phyloP scores from a whole-genome alignment of 2,329 filamentous ascomycete species.

The Pestalotiopsis sp. region DNA sequence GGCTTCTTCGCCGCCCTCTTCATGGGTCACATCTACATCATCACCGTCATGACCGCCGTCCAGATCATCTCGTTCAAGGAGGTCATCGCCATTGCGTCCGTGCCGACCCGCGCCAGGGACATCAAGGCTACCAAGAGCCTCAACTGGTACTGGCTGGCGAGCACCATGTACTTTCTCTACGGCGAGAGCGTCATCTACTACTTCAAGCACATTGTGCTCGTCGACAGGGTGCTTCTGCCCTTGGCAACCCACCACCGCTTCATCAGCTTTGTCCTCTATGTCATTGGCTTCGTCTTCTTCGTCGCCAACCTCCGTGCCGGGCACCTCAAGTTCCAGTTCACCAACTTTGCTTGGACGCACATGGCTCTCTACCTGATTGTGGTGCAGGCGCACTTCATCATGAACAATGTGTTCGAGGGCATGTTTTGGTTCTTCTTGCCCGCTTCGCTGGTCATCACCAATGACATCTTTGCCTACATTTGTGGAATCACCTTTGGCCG shows the following conservation, averaged over 20 bases:
- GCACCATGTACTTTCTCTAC: constrained; percentile 98
- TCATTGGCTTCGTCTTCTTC: constrained; percentile 98
- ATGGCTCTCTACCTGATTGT: constrained; percentile 99
- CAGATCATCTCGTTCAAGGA: constrained; percentile 99
- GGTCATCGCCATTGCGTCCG: constrained; percentile 95
- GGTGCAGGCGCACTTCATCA: constrained; percentile 97
- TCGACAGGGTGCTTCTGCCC: constrained; percentile 89
- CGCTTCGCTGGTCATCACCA: constrained; percentile 92
- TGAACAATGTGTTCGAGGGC: constrained; percentile 99
- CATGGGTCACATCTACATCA: constrained; percentile 96
- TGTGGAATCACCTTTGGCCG: constrained; percentile 96
- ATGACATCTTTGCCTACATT: constrained; percentile 98
- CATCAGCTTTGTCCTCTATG: constrained; percentile 97
- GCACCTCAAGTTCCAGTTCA: constrained; percentile 98
- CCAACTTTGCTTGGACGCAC: constrained; percentile 98
- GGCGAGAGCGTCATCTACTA: constrained; percentile 99
- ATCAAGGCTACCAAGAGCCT: constrained; percentile 92
- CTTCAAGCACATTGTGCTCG: constrained; percentile 97
- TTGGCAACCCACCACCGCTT: constrained; percentile 97
- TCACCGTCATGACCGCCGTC: constrained; percentile 87
- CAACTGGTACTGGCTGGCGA: constrained; percentile 99
- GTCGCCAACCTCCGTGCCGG: constrained; percentile 92
- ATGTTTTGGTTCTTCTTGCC: constrained; percentile 99
- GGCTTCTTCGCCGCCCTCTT: constrained; percentile 92
- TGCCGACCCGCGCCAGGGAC: constrained; percentile 87